phyloP scores from a whole-genome alignment of 2,329 filamentous ascomycete species.

The Cylindrodendrum hubeiense region DNA sequence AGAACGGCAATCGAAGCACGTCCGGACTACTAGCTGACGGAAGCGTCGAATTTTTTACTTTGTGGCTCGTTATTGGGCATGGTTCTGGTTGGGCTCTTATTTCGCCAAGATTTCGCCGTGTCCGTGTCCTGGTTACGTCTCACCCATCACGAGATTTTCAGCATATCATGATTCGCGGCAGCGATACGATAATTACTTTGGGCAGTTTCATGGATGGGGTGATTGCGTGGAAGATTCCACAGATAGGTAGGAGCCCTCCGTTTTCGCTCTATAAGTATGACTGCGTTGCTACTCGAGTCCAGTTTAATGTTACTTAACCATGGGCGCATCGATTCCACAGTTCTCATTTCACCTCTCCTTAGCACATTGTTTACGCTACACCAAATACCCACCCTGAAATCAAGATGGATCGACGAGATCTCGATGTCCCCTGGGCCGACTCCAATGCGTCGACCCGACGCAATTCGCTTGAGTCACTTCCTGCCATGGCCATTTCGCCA shows the following conservation, averaged over 20 bases:
- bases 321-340: conserved; percentile 10
- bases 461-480: conserved; percentile 35
- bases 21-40: neutral
- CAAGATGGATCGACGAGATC: conserved; percentile 38
- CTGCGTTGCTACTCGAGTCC: neutral
- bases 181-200: neutral
- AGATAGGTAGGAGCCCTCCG: conserved; percentile 5
- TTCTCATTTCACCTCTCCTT: conserved; percentile 20
- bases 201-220: neutral
- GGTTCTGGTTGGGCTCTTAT: conserved; percentile 14
- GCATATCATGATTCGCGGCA: conserved; percentile 22
- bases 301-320: neutral
- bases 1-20: conserved; percentile 17
- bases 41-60: neutral
- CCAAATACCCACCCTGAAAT: neutral
- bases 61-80: conserved; percentile 16
- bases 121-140: conserved; percentile 20
- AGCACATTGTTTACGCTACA: conserved; percentile 7
- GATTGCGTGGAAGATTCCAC: conserved; percentile 8
- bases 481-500: conserved; percentile 19
- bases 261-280: conserved; percentile 14
- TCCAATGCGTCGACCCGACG: conserved; percentile 42
- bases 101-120: conserved; percentile 23
- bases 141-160: conserved; percentile 22
- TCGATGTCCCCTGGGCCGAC: conserved; percentile 39